phyloP scores from a whole-genome alignment of 345 rosid genomes.

The Citropsis articulata region DNA sequence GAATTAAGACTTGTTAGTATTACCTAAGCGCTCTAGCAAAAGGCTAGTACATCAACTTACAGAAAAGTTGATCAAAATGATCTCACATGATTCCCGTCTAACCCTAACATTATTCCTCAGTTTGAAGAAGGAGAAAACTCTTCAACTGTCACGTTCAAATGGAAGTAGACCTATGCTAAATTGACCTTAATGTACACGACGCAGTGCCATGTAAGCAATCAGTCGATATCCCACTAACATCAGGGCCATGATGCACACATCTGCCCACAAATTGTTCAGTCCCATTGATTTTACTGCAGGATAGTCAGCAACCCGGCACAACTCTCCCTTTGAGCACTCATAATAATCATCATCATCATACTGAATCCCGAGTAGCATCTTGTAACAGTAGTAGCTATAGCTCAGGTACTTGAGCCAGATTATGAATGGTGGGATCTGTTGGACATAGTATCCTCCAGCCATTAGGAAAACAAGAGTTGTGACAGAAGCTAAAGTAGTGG shows the following conservation, averaged over 20 bases:
- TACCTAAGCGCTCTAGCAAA: constrained; percentile 12
- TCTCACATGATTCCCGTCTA: constrained; percentile 30
- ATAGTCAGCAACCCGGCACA: constrained; percentile 81
- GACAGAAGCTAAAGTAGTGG: constrained; percentile 93
- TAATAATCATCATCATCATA: constrained; percentile 69
- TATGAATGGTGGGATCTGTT: constrained; percentile 90
- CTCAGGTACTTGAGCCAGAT: constrained; percentile 96
- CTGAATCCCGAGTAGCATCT: constrained; percentile 93
- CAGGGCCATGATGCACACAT: constrained; percentile 78
- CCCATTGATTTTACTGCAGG: constrained; percentile 89
- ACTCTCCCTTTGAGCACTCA: constrained; percentile 67
- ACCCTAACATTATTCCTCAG: constrained; percentile 46
- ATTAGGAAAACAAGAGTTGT: constrained; percentile 94
- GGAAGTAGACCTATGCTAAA: not conserved
- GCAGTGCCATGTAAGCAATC: constrained; percentile 78
- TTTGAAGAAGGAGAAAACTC: constrained; percentile 41
- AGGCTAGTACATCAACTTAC: constrained; percentile 26
- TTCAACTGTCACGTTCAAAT: constrained; percentile 9
- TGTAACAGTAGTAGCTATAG: constrained; percentile 95
- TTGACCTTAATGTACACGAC: constrained; percentile 62
- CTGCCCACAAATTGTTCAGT: constrained; percentile 72
- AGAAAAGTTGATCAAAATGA: constrained; percentile 35
- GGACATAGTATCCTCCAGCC: constrained; percentile 95
- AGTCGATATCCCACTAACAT: constrained; percentile 94
- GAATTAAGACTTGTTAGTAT: constrained; percentile 25